Conservation (phyloP, 805 yeast genomes). For the Wickerhamiella cacticola region DNA sequence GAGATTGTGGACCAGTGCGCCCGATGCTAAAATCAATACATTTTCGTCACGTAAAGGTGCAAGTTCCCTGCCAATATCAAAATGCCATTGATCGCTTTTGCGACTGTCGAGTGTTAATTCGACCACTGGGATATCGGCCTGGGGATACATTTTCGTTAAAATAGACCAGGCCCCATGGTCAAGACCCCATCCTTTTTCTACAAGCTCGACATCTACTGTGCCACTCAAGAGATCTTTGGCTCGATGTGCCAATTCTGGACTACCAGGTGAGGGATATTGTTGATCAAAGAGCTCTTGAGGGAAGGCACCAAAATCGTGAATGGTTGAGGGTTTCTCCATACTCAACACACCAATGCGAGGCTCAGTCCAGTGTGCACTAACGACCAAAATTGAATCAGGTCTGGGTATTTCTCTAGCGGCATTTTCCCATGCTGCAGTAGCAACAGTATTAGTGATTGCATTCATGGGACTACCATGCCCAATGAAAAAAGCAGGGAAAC, state of each 20-base stretch:
- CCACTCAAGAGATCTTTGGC: conserved; percentile 10
- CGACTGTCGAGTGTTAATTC: conserved; percentile 32
- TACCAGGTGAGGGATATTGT: conserved; percentile 22
- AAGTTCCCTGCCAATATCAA: conserved; percentile 43
- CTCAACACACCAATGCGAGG: conserved; percentile 15
- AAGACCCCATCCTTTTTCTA: conserved; percentile 18
- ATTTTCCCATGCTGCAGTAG: conserved; percentile 14
- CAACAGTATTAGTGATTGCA: conserved; percentile 13
- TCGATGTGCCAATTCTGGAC: conserved; percentile 18
- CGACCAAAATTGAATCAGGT: conserved; percentile 20
- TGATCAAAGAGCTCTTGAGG: conserved; percentile 18
- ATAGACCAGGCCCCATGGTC: conserved; percentile 24
- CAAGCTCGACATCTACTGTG: not conserved
- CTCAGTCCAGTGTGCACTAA: conserved; percentile 22
- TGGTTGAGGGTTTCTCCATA: conserved; percentile 17
- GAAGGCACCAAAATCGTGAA: conserved; percentile 21
- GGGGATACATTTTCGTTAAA: conserved; percentile 21
- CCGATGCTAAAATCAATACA: conserved; percentile 47
- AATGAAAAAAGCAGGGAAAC: conserved; percentile 15
- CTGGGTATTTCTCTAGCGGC: conserved; percentile 16
- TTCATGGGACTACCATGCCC: conserved; percentile 20
- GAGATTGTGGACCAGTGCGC: conserved; percentile 65
- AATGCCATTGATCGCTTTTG: conserved; percentile 29
- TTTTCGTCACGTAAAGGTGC: conserved; percentile 40
- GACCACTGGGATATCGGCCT: conserved; percentile 28